Conservation (phyloP, 345 rosid genomes). For the Bruguiera sexangula region DNA sequence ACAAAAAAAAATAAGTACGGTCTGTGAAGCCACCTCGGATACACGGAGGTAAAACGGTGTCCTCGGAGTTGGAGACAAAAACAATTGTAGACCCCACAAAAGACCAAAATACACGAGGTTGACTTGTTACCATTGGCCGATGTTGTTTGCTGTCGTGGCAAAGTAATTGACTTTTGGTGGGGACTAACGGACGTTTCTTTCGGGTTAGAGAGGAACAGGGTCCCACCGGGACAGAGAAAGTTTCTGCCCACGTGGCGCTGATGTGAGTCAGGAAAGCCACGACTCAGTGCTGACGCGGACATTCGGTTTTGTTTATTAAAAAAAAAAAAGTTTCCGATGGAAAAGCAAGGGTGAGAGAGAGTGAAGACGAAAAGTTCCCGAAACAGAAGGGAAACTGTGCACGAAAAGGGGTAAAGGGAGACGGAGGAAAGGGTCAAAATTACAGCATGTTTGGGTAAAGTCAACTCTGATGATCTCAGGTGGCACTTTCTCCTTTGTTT, state of each 20-base stretch:
- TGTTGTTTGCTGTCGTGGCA: constrained; percentile 10
- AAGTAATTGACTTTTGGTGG: not conserved
- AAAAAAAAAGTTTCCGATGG: no score
- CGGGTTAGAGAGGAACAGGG: not conserved
- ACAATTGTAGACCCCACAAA: not conserved
- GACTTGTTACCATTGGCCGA: constrained; percentile 2
- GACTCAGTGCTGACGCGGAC: constrained; percentile 32
- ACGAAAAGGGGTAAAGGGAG: no score
- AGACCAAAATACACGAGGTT: not conserved
- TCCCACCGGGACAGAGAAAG: constrained; percentile 9
- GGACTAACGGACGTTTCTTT: not conserved
- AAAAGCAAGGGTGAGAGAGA: not conserved
- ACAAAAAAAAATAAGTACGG: not conserved
- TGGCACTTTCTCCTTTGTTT: no score
- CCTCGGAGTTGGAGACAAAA: constrained; percentile 15
- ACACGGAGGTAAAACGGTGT: constrained; percentile 23
- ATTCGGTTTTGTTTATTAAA: not conserved
- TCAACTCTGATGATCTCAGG: no score
- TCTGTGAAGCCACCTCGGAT: constrained; percentile 23
- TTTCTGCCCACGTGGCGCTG: constrained; percentile 5
- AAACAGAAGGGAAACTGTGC: no score
- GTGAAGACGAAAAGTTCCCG: no score
- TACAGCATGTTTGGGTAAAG: no score
- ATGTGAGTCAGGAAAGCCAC: constrained; percentile 1
- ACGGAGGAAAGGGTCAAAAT: no score